These are phyloP conservation scores for Cladosporium sp. DNA, from an alignment of 2,329 filamentous ascomycete genomes.

Conservation along the genomic window DNA sequence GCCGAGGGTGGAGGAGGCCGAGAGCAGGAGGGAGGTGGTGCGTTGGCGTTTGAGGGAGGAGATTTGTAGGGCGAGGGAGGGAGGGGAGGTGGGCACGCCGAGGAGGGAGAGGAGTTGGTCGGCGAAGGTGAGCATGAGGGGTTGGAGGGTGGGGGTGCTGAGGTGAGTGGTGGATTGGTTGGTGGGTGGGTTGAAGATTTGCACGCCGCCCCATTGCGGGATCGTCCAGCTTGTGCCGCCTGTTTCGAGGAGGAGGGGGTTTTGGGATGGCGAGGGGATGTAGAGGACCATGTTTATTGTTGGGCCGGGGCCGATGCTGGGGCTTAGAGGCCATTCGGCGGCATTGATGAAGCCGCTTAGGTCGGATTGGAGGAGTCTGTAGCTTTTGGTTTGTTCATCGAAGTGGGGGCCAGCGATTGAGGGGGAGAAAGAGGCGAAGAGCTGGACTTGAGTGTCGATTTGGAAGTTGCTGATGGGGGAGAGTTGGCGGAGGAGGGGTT, in stretches of 20 bases:
- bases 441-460: constrained; percentile 90
- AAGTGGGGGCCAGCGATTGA: constrained; percentile 56
- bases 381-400: constrained; percentile 52
- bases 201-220: constrained; percentile 86
- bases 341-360: constrained; percentile 94
- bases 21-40: constrained; percentile 77
- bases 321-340: constrained; percentile 93
- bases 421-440: constrained; percentile 70
- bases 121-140: constrained; percentile 83
- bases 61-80: constrained; percentile 76
- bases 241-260: constrained; percentile 56
- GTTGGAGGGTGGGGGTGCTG: constrained; percentile 61
- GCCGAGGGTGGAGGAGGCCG: constrained; percentile 89
- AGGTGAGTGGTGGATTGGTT: constrained; percentile 42
- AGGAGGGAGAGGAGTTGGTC: constrained; percentile 84
- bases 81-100: constrained; percentile 72
- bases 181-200: constrained; percentile 57
- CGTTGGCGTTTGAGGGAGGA: constrained; percentile 81
- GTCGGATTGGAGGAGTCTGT: constrained; percentile 74
- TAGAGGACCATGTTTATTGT: constrained; percentile 96
- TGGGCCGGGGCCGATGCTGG: constrained; percentile 86
- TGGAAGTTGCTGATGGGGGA: constrained; percentile 89
- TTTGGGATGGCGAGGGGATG: constrained; percentile 64
- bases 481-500: constrained; percentile 73
- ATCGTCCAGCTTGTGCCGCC: constrained; percentile 79